Conservation (phyloP, 371 early-diverging fungal species). For the Mucor racemosus region DNA sequence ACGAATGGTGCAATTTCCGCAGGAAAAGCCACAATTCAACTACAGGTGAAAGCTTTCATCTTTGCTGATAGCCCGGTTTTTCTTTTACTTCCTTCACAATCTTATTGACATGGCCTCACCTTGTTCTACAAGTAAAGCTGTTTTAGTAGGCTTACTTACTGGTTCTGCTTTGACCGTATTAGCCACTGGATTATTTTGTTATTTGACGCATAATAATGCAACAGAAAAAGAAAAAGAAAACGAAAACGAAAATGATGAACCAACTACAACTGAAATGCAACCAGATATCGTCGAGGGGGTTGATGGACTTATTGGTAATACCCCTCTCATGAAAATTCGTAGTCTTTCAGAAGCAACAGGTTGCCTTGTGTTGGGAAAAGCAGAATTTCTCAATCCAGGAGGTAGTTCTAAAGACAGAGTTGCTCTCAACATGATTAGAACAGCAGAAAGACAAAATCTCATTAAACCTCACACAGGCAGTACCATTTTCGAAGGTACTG, state of each 20-base stretch:
- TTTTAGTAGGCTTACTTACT: constrained; percentile 32
- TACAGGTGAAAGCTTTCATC: no score
- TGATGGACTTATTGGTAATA: constrained; percentile 84
- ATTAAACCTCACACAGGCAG: constrained; percentile 70
- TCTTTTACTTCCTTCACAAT: no score
- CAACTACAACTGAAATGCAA: neutral
- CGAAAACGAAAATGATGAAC: neutral
- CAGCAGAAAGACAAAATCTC: constrained; percentile 72
- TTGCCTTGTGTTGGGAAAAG: constrained; percentile 74
- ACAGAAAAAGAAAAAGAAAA: neutral
- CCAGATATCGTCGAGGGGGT: constrained; percentile 67
- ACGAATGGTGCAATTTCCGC: no score
- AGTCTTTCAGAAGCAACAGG: constrained; percentile 89
- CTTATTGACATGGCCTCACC: neutral
- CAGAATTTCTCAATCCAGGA: constrained; percentile 89
- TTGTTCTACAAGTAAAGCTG: constrained; percentile 27
- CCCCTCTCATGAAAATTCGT: constrained; percentile 85
- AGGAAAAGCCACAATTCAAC: no score
- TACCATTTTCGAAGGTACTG: constrained; percentile 95
- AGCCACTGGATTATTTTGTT: constrained; percentile 27
- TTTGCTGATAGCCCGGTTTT: no score
- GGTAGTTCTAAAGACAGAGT: constrained; percentile 95
- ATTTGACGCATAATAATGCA: constrained; percentile 5
- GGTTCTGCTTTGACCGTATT: constrained; percentile 41
- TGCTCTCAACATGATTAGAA: constrained; percentile 82